Evolutionary conservation across 164 flowering plant species (phyloP), one percentile per base, ranked within the genome.

Genomic region (Stephania yunnanensis): DNA sequence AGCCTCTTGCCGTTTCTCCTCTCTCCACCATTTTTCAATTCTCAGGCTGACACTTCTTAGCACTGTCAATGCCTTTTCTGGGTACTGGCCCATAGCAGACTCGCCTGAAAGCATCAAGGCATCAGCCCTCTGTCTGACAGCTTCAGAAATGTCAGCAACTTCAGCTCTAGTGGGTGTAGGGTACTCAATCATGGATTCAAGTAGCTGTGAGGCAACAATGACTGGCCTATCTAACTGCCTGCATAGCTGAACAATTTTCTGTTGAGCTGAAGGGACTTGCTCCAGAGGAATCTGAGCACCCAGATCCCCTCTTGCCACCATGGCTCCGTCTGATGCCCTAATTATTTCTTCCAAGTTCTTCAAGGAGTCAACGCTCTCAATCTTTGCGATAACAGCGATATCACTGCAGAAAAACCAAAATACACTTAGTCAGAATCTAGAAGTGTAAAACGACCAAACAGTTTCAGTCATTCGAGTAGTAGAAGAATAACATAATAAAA

Each of bases 61-160:
- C 68, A 95, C 99, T 53, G 91, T 73, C 80, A 95, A 80, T 76
- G 99, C 96, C 78, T 95, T 93, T 2, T 95, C 96, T 44, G 98
- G 98, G 81, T 30, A 95, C 82, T 87, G 95, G 11, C 99, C 99
- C 98, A 93, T 95, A 73, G 98, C 99, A 13, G 99, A 93, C 82
- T 95, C 99, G 76, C 98, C 99, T 73, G 99, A 95, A 48, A 95
- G 97, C 99, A 95, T 95, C 72, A 95, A 81, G 55, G 97, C 99
- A 89, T 95, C 99, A 19, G 97, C 84, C 45, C 93, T 79, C 82
- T 95, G 98, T 81, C 98, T 86, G 11, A 93, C 97, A 25, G 98
- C 98, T 80, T 93, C 98, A 80, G 99, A 93, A 78, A 95, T 94
- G 86, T 95, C 99, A 69, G 98, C 98, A 55, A 95, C 99, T 84